Percentiles rank a stretch among this genome's conserved stretches.
Evolutionary conservation across 257 asterid species (phyloP).

Genomic region (Solanum paucissectum): DNA sequence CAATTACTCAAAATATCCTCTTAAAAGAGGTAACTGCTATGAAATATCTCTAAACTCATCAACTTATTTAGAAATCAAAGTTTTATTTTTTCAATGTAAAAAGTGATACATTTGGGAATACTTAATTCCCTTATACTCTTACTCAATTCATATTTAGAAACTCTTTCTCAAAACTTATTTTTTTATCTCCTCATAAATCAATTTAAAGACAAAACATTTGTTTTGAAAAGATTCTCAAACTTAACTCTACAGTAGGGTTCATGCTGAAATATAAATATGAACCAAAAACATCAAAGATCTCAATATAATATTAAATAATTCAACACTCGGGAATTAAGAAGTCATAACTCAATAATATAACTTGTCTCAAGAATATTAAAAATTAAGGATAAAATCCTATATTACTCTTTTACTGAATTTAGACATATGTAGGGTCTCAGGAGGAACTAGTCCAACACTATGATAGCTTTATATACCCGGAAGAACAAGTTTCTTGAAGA

Average conservation of each 20-base stretch:
- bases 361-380: neutral
- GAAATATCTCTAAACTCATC: neutral
- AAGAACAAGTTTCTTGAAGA: neutral
- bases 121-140: too few species aligned
- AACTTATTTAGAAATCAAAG: neutral
- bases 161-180: too few species aligned
- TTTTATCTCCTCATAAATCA: neutral
- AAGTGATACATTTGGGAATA: too few species aligned
- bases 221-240: too few species aligned
- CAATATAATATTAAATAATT: too few species aligned
- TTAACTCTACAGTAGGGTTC: neutral
- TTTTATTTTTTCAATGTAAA: too few species aligned
- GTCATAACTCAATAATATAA: too few species aligned
- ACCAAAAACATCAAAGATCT: neutral
- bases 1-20: neutral
- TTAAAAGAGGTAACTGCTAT: neutral
- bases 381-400: too few species aligned
- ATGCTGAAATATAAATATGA: neutral
- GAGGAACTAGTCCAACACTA: neutral
- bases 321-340: neutral
- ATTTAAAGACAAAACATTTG: too few species aligned
- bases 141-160: too few species aligned
- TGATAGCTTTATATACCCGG: too few species aligned
- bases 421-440: too few species aligned
- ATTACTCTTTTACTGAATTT: neutral